Base-by-base conservation (phyloP, 306 rosid genomes). In the Heteromeles arbutifolia region DNA sequence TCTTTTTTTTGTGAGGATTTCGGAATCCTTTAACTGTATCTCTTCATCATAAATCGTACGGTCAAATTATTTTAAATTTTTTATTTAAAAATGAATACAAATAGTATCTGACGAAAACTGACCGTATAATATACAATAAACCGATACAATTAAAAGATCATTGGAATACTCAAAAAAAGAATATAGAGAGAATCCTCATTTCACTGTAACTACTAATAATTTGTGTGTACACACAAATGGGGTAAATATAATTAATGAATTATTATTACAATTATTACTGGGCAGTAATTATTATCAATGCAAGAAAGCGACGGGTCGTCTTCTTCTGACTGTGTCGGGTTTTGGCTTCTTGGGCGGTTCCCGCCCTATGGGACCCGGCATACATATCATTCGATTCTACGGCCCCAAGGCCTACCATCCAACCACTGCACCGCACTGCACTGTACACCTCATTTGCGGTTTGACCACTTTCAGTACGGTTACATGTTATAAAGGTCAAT, bases 291-390 rank as follows among this genome's bases (percentile, higher is more conserved):
- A 24, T 58, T 54, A 68, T 88, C 79, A 88, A 86, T 86, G 74
- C 73, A 41, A 32, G 90, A 88, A 87, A 84, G 80, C 21, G 88
- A 88, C 78, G 31, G 67, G 75, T 76, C 87, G 65, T 79, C 50
- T 57, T 73, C 59, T 76, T 65, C 77, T 39, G 82, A 81, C 82
- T 15, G 73, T 80, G 83, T 84, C 79, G 88, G 84, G 86, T 61
- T 74, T 61, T 3, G 65, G 72, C 63, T 66, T 81, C 29, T 73
- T 12, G 54, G 69, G 19, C 62, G 84, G 88, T 82, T 87, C 88
- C 85, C 86, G 43, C 74, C 67, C 65, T 54, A 74, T 73, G 79
- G 79, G 86, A 65, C 87, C 83, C 32, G 2, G 0, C 70, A n/a
- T 58, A 24, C 67, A 6, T 70, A 61, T 68, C 50, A 67, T 68